Percentiles rank a stretch among this genome's conserved stretches.
These are phyloP conservation scores for Pichia pseudocactophila DNA, from an alignment of 805 yeast species.

Conservation along the genomic window DNA sequence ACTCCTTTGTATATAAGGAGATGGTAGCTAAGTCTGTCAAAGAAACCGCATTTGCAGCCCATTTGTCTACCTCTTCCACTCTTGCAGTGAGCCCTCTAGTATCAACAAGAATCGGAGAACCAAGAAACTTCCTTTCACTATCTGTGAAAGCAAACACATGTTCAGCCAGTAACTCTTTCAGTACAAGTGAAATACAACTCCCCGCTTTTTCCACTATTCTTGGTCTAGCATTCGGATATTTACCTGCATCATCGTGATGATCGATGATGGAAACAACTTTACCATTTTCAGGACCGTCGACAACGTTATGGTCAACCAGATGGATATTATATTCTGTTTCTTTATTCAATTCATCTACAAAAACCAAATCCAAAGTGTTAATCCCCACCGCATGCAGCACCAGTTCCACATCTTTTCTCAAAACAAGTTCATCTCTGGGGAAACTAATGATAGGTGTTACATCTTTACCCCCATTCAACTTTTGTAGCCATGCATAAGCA, in stretches of 20 bases:
- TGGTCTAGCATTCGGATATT: conserved; percentile 44
- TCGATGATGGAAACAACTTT: conserved; percentile 61
- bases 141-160: neutral
- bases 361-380: conserved; percentile 42
- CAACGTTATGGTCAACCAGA: conserved; percentile 73
- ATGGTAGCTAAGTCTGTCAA: neutral
- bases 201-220: conserved; percentile 57
- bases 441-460: conserved; percentile 71
- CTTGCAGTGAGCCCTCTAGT: neutral
- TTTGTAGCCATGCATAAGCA: conserved; percentile 53
- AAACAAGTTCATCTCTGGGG: conserved; percentile 49
- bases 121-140: conserved; percentile 3
- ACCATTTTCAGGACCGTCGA: conserved; percentile 10
- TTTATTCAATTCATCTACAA: conserved; percentile 53
- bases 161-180: conserved; percentile 34
- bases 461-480: conserved; percentile 22
- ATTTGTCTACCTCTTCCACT: neutral
- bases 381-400: conserved; percentile 43
- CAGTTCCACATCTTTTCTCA: conserved; percentile 63
- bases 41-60: neutral
- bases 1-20: neutral
- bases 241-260: conserved; percentile 73
- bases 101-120: conserved; percentile 3
- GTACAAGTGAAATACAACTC: conserved; percentile 71
- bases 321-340: conserved; percentile 10